phyloP scores from a whole-genome alignment of 352 stramenopile species.

The Phytophthora agathidicida region DNA sequence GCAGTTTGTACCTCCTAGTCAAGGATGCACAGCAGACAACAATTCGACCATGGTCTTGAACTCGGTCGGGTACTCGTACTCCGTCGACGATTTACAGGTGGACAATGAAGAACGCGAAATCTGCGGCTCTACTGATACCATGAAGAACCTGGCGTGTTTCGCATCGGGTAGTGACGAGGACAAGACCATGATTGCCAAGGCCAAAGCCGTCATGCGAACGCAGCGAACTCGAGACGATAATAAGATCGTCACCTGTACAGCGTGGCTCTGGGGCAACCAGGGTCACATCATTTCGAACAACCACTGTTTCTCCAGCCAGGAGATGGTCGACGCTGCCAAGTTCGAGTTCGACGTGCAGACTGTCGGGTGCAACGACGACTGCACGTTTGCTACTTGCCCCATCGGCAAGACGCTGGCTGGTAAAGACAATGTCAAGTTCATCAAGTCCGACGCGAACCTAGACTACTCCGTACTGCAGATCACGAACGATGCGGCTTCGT shows the following conservation, averaged over 20 bases:
- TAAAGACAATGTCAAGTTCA: slow-evolving; percentile 55
- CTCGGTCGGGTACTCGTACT: slow-evolving; percentile 45
- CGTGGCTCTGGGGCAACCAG: slow-evolving; percentile 66
- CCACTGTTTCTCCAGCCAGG: slow-evolving; percentile 50
- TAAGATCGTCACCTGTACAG: slow-evolving; percentile 44
- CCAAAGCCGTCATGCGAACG: slow-evolving; percentile 54
- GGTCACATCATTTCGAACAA: slow-evolving; percentile 77
- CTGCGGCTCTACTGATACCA: slow-evolving; percentile 56
- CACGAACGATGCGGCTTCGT: slow-evolving; percentile 34
- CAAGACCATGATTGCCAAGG: slow-evolving; percentile 44
- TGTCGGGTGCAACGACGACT: slow-evolving; percentile 48
- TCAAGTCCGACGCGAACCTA: slow-evolving; percentile 54
- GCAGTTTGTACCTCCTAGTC: slow-evolving; percentile 43
- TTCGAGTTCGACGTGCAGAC: slow-evolving; percentile 72
- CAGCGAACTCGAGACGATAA: slow-evolving; percentile 53
- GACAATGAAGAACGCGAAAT: slow-evolving; percentile 51
- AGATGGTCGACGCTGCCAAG: slow-evolving; percentile 48
- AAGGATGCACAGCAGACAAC: slow-evolving; percentile 22
- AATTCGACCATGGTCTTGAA: slow-evolving; percentile 36
- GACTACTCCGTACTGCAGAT: slow-evolving; percentile 70
- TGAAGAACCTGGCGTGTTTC: slow-evolving; percentile 64
- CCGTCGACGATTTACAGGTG: slow-evolving; percentile 40
- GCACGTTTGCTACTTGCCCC: slow-evolving; percentile 44
- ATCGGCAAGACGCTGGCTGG: slow-evolving; percentile 45
- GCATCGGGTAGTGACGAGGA: slow-evolving; percentile 32